These are phyloP conservation scores for Carpinus fangiana DNA, from an alignment of 306 rosid species.

Conservation along the genomic window DNA sequence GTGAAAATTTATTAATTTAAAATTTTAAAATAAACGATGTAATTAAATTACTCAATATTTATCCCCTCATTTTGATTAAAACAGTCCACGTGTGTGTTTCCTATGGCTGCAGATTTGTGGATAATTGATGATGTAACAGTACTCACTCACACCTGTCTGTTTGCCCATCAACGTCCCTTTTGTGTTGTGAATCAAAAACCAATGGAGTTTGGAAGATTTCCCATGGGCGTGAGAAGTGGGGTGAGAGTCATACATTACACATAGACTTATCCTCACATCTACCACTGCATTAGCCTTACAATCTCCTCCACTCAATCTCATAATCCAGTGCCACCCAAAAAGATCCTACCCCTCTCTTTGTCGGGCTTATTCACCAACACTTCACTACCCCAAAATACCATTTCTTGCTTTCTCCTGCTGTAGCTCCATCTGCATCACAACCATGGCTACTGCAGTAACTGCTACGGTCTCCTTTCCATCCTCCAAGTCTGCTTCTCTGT, in stretches of 20 bases:
- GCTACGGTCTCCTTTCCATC: conserved; percentile 85
- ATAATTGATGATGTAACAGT: no score
- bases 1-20: no score
- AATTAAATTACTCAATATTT: no score
- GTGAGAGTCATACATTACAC: conserved; percentile 34
- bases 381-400: conserved; percentile 19
- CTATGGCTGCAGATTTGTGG: no score
- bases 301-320: conserved; percentile 84
- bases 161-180: neutral
- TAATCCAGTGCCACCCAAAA: conserved; percentile 43
- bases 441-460: conserved; percentile 90
- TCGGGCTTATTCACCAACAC: conserved; percentile 26
- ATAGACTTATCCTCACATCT: conserved; percentile 65
- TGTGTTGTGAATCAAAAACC: conserved; percentile 11
- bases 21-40: no score
- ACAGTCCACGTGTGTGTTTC: no score
- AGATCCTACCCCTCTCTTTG: neutral
- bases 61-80: no score
- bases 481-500: conserved; percentile 65
- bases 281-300: conserved; percentile 59
- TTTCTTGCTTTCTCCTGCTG: conserved; percentile 8
- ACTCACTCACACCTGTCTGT: neutral
- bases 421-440: conserved; percentile 10
- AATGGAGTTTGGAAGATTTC: neutral
- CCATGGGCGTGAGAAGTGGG: neutral